Percentiles rank a stretch among this genome's conserved stretches.
These are phyloP conservation scores for Bassia scoparia DNA, from an alignment of 148 eudicot species.

Conservation along the genomic window DNA sequence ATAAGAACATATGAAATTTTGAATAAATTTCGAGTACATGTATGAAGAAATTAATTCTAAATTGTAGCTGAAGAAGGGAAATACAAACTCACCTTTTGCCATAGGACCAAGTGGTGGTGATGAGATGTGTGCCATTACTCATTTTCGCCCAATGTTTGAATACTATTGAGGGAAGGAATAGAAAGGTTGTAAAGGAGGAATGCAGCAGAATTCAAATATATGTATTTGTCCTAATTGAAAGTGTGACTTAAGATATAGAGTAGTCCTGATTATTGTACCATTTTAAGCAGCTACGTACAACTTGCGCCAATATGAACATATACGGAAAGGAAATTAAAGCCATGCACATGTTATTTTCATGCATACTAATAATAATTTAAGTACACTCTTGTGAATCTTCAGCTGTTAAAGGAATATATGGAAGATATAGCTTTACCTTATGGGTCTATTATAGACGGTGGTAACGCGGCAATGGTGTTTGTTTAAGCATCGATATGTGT, in stretches of 20 bases:
- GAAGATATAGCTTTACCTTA: too few species aligned
- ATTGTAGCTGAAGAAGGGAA: not conserved
- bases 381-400: too few species aligned
- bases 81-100: constrained; percentile 6
- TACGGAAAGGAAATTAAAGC: not conserved
- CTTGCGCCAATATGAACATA: too few species aligned
- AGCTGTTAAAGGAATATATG: too few species aligned
- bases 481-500: too few species aligned
- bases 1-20: too few species aligned
- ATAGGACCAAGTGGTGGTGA: constrained; percentile 2
- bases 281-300: too few species aligned
- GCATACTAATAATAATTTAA: not conserved
- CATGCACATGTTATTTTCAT: not conserved
- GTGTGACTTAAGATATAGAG: not conserved
- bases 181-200: not conserved
- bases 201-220: not conserved
- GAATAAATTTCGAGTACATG: not conserved
- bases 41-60: not conserved
- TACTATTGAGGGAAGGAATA: not conserved
- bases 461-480: too few species aligned
- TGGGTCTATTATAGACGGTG: too few species aligned
- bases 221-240: not conserved
- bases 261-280: not conserved
- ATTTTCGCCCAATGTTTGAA: not conserved
- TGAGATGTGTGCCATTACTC: not conserved